phyloP scores from a whole-genome alignment of 202 grass and related monocot species.

The Panicum virgatum region DNA sequence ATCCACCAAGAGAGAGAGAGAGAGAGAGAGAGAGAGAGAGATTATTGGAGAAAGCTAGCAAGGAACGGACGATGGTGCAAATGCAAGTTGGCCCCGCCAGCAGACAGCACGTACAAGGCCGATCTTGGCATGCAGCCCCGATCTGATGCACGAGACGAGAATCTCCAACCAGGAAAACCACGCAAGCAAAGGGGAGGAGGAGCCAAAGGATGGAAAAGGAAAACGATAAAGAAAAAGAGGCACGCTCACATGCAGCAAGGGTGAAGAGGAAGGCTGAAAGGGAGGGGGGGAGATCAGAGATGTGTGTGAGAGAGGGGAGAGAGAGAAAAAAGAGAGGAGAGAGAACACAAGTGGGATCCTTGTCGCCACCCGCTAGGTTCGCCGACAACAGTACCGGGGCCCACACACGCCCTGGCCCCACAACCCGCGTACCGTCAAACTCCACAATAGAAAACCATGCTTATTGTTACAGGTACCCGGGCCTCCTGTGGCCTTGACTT shows the following conservation, averaged over 20 bases:
- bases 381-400: slow-evolving; percentile 49
- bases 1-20: too few relatives aligned
- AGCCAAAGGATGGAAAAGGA: slow-evolving; percentile 14
- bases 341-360: slow-evolving; percentile 41
- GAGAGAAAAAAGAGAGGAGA: neutral
- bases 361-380: slow-evolving; percentile 41
- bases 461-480: neutral
- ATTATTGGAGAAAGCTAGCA: too few relatives aligned
- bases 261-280: too few relatives aligned
- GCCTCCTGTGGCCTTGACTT: too few relatives aligned
- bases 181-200: slow-evolving; percentile 3
- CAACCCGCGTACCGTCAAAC: neutral
- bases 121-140: slow-evolving; percentile 25
- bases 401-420: slow-evolving; percentile 9
- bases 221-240: slow-evolving; percentile 29
- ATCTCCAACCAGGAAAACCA: slow-evolving; percentile 53
- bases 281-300: too few relatives aligned
- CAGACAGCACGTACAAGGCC: slow-evolving; percentile 27
- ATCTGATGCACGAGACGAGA: slow-evolving; percentile 33
- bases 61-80: neutral
- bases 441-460: neutral
- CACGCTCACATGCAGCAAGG: slow-evolving; percentile 40
- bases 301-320: neutral
- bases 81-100: neutral
- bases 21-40: too few relatives aligned